phyloP scores from a whole-genome alignment of 2,329 filamentous ascomycete genomes.

The Colletotrichum phormii region DNA sequence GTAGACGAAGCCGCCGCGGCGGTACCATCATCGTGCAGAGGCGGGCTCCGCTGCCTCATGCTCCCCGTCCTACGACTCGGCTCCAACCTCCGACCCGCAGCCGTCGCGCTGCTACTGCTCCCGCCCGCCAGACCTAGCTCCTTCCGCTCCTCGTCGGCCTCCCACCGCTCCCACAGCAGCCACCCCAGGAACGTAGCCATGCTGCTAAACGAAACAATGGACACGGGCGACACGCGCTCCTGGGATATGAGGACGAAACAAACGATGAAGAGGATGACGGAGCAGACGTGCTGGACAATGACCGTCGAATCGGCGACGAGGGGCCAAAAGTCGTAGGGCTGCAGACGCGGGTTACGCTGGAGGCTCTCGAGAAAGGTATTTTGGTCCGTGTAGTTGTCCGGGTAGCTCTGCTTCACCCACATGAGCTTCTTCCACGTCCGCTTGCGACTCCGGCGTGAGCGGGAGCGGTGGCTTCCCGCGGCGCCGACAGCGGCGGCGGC shows the following conservation, averaged over 20 bases:
- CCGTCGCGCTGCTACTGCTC: conserved; percentile 45
- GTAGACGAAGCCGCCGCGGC: background rate
- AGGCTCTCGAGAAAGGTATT: conserved; percentile 96
- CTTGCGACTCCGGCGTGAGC: conserved; percentile 75
- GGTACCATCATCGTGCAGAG: conserved; percentile 17
- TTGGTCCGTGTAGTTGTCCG: conserved; percentile 99
- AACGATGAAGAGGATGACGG: conserved; percentile 92
- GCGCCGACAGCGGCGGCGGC: conserved; percentile 38
- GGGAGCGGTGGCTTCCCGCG: conserved; percentile 65
- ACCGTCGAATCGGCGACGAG: conserved; percentile 94
- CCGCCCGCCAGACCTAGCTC: background rate
- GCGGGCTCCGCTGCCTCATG: conserved; percentile 45
- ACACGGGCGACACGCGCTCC: conserved; percentile 88
- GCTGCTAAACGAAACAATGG: conserved; percentile 87
- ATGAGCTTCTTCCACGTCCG: conserved; percentile 93
- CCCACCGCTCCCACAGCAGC: conserved; percentile 93
- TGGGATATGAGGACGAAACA: conserved; percentile 93
- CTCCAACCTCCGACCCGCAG: conserved; percentile 46
- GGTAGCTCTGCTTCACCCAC: conserved; percentile 97
- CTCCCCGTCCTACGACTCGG: conserved; percentile 51
- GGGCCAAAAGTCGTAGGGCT: conserved; percentile 98
- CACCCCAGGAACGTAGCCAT: conserved; percentile 87
- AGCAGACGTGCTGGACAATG: conserved; percentile 96
- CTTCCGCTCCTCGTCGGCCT: conserved; percentile 68
- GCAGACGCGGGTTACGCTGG: conserved; percentile 91